phyloP scores from a whole-genome alignment of 495 filamentous ascomycete species.

The Penicillium samsonianum region DNA sequence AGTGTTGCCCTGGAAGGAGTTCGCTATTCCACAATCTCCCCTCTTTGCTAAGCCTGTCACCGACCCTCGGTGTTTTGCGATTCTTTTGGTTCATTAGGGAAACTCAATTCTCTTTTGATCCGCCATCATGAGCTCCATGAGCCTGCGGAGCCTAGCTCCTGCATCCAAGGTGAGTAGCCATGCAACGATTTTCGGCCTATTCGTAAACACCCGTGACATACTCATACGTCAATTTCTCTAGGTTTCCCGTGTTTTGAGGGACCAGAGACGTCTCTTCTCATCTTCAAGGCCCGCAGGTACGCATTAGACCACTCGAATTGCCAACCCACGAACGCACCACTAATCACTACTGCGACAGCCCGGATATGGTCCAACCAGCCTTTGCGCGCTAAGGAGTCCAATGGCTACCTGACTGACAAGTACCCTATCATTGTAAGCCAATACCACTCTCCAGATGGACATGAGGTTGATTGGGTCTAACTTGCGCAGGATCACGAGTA shows the following conservation, averaged over 20 bases:
- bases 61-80: conserved; percentile 26
- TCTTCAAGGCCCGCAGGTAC: conserved; percentile 79
- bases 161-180: conserved; percentile 52
- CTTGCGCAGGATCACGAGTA: conserved; percentile 67
- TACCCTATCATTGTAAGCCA: conserved; percentile 87
- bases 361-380: conserved; percentile 81
- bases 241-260: conserved; percentile 49
- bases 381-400: conserved; percentile 88
- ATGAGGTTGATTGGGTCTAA: conserved; percentile 28
- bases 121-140: conserved; percentile 58
- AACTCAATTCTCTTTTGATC: conserved; percentile 33
- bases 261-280: conserved; percentile 76
- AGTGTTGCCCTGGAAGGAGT: conserved; percentile 25
- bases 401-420: conserved; percentile 76
- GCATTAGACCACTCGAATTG: conserved; percentile 31
- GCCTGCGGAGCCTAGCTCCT: conserved; percentile 61
- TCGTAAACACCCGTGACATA: conserved; percentile 13
- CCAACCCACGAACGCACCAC: conserved; percentile 16
- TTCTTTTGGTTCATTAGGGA: conserved; percentile 34
- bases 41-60: conserved; percentile 26
- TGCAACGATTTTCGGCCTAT: conserved; percentile 30
- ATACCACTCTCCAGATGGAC: conserved; percentile 1
- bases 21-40: conserved; percentile 26
- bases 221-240: conserved; percentile 34
- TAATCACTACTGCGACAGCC: conserved; percentile 50